Evolutionary conservation across 495 filamentous ascomycete species (phyloP), one percentile per base, ranked within the genome.

Genomic region (Barbatosphaeria neglecta): DNA sequence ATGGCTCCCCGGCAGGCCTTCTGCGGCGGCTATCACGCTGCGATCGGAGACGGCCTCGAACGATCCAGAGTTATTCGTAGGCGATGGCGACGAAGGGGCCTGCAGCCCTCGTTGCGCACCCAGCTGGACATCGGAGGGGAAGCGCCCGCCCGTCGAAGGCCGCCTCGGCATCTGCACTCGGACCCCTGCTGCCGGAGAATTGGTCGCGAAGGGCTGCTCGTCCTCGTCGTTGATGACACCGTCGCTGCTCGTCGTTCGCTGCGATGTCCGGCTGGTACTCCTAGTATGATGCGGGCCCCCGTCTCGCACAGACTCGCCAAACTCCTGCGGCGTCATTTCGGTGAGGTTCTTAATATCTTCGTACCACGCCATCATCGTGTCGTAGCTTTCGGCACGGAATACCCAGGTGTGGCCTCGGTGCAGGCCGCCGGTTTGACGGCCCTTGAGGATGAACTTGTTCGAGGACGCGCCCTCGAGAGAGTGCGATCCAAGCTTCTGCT

Each of bases 391-490:
- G 9, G 89, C 89, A 38, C 92, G 80, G 71, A 98, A 97, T 6
- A 97, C 90, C 92, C 92, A 98, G 11, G 87, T 88, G 58, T 98
- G 92, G 18, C 90, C 90, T 43, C 90, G 83, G 56, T 97, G 92
- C 78, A 97, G 87, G 8, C 82, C 64, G 41, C 92, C 92, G 15
- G 86, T 92, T 64, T 98, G 90, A 43, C 89, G 83, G 37, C 90
- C 92, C 65, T 96, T 97, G 41, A 98, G 77, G 66, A 95, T 85
- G 59, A 97, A 98, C 57, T 98, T 98, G 69, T 96, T 90, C n/a
- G 88, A 95, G 18, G 84, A 84, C 11, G 86, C 87, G 31, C 81
- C 81, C 35, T 84, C 79, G 43, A 82, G 74, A 10, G 92, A 96
- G 59, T 92, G 86, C 10, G 90, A 93, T 31, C 92, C 93, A 23